Evolutionary conservation across 805 yeast species (phyloP), one percentile per base, ranked within the genome.

Genomic region (Monosporozyma unispora): DNA sequence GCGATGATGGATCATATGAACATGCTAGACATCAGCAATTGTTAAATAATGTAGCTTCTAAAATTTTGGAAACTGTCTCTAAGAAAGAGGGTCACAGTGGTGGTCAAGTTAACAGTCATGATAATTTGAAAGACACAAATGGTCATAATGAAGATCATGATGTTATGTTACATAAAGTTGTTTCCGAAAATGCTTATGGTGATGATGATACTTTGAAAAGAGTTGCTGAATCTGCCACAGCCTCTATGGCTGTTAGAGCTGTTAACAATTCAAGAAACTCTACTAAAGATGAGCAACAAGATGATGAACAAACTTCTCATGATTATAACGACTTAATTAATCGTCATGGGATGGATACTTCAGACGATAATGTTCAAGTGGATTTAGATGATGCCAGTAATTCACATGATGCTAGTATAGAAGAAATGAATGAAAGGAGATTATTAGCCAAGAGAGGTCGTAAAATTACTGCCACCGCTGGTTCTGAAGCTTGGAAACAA

Each of bases 401-500:
- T 10, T 28, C n/a, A n/a, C n/a, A n/a, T n/a, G n/a, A n/a, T n/a
- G n/a, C n/a, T n/a, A n/a, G n/a, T n/a, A n/a, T 42, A 8, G 44
- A 38, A 10, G 51, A 39, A 27, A 7, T 40, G n/a, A 48, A 28
- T 18, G 42, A 43, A 9, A 48, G 45, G 37, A 22, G 46, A 27
- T 25, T 35, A 28, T 22, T 23, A 35, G 56, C 56, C 16, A 57
- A 62, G 31, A 54, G 67, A 35, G 65, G 64, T 6, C 60, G 67
- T 28, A 63, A 58, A 50, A 54, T 62, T 2, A 56, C 60, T n/a
- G 56, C 62, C 3, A 54, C 54, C 6, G 52, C 65, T 12, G 65
- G 66, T 21, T 56, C 66, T 6, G 64, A 60, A 8, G 64, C 59
- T 48, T 60, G 67, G 67, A 58, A 59, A 47, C 59, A 60, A 50